Evolutionary conservation across 139 green algal species (phyloP).

Genomic region (Zygnema cylindricum): DNA sequence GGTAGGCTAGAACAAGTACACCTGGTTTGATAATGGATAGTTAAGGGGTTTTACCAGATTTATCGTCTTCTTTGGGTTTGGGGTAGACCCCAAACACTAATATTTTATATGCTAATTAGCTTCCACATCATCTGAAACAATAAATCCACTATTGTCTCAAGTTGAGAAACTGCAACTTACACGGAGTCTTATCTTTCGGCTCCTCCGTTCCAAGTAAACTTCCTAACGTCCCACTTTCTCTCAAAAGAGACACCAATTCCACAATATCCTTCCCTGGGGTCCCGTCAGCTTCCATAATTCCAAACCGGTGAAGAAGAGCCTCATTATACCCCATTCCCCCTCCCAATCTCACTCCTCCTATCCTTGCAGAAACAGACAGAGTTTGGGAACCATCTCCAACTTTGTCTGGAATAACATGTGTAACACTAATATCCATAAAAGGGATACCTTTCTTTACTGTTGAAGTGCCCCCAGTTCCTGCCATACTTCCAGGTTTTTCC

Average conservation of each 20-base stretch:
- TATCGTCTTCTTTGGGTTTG: too few relatives aligned
- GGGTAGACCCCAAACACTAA: too few relatives aligned
- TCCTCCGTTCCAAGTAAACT: constrained; percentile 7
- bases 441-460: constrained; percentile 9
- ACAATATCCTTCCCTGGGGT: constrained; percentile 27
- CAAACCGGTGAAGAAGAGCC: constrained; percentile 42
- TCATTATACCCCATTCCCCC: constrained; percentile 61
- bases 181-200: not conserved
- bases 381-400: not conserved
- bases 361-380: constrained; percentile 33
- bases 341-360: constrained; percentile 47
- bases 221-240: not conserved
- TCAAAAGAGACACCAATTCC: constrained; percentile 22
- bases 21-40: too few relatives aligned
- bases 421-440: constrained; percentile 39
- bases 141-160: too few relatives aligned
- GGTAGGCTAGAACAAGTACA: too few relatives aligned
- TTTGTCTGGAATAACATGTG: constrained; percentile 47
- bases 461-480: not conserved
- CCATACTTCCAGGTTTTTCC: constrained; percentile 24
- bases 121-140: too few relatives aligned
- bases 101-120: too few relatives aligned
- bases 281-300: constrained; percentile 21
- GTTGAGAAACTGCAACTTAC: too few relatives aligned
- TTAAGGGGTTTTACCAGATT: too few relatives aligned